Evolutionary conservation across 305 asterid species (phyloP).

Genomic region (Fraxinus sp.): DNA sequence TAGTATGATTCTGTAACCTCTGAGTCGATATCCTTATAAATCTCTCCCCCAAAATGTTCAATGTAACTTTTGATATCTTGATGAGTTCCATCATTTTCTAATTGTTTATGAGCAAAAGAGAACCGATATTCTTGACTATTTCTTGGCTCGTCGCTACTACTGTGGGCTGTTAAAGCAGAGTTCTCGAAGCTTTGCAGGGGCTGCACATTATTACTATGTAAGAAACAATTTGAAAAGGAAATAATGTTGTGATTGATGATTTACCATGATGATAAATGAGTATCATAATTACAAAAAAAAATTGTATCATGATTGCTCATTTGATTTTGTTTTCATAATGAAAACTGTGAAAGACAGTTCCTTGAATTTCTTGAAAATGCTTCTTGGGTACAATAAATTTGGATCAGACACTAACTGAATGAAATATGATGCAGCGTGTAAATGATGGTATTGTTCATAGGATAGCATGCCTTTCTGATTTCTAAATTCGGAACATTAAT

Average conservation of each 20-base stretch:
- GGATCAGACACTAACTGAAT: background rate
- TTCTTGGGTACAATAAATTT: background rate
- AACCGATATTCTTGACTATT: conserved; percentile 33
- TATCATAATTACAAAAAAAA: no score
- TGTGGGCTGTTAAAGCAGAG: conserved; percentile 33
- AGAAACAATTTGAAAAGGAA: background rate
- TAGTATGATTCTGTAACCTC: conserved; percentile 30
- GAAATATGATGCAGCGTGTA: background rate
- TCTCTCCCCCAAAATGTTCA: conserved; percentile 53
- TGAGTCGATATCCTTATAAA: conserved; percentile 26
- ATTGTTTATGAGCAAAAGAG: conserved; percentile 43
- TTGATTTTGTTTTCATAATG: background rate
- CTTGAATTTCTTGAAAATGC: background rate
- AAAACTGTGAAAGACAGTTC: background rate
- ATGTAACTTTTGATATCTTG: conserved; percentile 52
- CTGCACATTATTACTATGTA: conserved; percentile 20
- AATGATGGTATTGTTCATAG: background rate
- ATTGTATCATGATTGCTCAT: background rate
- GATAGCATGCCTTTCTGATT: background rate
- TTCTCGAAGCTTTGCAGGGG: conserved; percentile 28
- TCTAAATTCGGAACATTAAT: background rate
- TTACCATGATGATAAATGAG: background rate
- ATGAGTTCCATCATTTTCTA: conserved; percentile 25
- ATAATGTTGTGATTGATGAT: background rate
- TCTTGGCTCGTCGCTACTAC: conserved; percentile 27